Evolutionary conservation across 1,284 basidiomycete species (phyloP).

Genomic region (Rhizoctonia solani): DNA sequence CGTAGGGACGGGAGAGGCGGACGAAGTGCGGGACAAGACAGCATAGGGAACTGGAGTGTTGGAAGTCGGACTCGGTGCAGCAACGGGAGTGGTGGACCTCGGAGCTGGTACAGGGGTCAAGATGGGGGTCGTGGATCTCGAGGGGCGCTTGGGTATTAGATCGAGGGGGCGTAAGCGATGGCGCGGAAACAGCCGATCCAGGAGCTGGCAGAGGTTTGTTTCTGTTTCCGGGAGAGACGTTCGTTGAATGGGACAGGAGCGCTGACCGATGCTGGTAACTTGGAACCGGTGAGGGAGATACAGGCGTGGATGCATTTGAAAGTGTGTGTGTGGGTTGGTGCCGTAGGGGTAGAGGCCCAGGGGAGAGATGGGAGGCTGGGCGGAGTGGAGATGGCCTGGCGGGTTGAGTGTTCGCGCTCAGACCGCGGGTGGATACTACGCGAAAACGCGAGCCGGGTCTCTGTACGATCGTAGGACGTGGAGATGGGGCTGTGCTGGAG

Average conservation of each 20-base stretch:
- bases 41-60: constrained; percentile 15
- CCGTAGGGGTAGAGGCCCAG: not conserved
- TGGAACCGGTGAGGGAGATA: constrained; percentile 25
- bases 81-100: constrained; percentile 14
- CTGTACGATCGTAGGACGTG: constrained; percentile 44
- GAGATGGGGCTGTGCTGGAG: constrained; percentile 47
- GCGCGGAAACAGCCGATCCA: constrained; percentile 10
- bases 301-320: constrained; percentile 33
- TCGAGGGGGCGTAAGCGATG: not conserved
- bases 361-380: constrained; percentile 6
- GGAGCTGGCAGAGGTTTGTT: constrained; percentile 19
- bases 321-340: not conserved
- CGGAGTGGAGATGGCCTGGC: constrained; percentile 21
- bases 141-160: not conserved
- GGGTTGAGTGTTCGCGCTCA: constrained; percentile 37
- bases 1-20: constrained; percentile 12
- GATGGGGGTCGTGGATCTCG: not conserved
- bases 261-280: constrained; percentile 26
- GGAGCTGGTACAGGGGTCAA: not conserved
- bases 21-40: constrained; percentile 20
- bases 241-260: constrained; percentile 18
- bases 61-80: constrained; percentile 16
- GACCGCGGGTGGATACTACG: constrained; percentile 36
- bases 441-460: constrained; percentile 40
- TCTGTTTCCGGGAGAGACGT: constrained; percentile 30